These are phyloP conservation scores for Austroboletus niveus DNA, from an alignment of 1,284 basidiomycete genomes.

Conservation along the genomic window DNA sequence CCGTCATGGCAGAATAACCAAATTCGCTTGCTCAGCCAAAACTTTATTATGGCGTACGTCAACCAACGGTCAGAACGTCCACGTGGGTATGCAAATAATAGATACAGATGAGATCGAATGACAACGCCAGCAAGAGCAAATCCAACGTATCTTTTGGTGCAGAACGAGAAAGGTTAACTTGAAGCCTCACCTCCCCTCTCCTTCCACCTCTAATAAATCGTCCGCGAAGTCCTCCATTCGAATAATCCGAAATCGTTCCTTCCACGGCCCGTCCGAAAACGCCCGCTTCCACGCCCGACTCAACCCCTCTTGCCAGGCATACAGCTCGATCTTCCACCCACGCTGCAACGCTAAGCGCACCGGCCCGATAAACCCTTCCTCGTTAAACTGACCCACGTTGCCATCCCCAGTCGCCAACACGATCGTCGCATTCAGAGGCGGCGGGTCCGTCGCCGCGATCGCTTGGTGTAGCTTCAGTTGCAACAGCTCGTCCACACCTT, in stretches of 20 bases:
- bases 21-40: not conserved
- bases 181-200: conserved; percentile 16
- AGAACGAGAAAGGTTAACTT: not conserved
- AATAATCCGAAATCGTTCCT: conserved; percentile 49
- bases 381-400: conserved; percentile 84
- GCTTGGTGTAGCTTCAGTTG: conserved; percentile 86
- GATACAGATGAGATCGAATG: not conserved
- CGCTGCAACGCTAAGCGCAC: conserved; percentile 78
- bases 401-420: conserved; percentile 89
- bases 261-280: conserved; percentile 51
- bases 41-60: not conserved
- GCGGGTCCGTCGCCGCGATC: conserved; percentile 63
- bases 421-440: conserved; percentile 68
- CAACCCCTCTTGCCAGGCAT: conserved; percentile 79
- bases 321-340: conserved; percentile 87
- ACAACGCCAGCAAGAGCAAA: too few relatives aligned
- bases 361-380: conserved; percentile 83
- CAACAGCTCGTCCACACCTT: conserved; percentile 85
- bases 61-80: not conserved
- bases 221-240: conserved; percentile 62
- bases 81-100: not conserved
- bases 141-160: not conserved
- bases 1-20: too few relatives aligned
- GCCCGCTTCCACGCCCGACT: conserved; percentile 70
- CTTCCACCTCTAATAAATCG: conserved; percentile 46